Percentiles rank a stretch among this genome's conserved stretches.
phyloP scores from a whole-genome alignment of 371 early-diverging fungal genomes.

The Mycotypha africana region DNA sequence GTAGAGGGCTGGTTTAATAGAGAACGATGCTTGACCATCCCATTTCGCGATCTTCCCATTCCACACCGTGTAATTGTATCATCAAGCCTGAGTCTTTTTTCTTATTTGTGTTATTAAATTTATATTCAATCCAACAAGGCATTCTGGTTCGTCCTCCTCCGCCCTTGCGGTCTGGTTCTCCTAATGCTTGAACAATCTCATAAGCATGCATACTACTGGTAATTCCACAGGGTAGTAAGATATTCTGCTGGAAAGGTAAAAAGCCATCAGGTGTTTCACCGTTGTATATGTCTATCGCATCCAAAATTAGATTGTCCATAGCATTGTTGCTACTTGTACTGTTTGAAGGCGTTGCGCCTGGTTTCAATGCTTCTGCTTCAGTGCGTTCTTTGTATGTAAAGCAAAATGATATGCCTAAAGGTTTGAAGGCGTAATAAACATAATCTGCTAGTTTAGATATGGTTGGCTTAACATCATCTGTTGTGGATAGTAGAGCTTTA shows the following conservation, averaged over 20 bases:
- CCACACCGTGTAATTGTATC: constrained; percentile 41
- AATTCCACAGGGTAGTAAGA: constrained; percentile 25
- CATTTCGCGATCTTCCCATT: constrained; percentile 51
- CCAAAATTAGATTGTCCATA: constrained; percentile 15
- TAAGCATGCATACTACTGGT: constrained; percentile 26
- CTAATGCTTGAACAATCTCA: constrained; percentile 35
- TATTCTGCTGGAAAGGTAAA: constrained; percentile 12
- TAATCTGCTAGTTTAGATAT: constrained; percentile 17
- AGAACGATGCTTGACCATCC: constrained; percentile 38
- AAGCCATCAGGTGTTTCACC: constrained; percentile 37
- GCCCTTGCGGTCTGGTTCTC: constrained; percentile 46
- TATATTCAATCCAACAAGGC: constrained; percentile 48
- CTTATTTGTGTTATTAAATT: constrained; percentile 13
- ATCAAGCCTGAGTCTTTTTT: constrained; percentile 24
- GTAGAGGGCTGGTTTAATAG: constrained; percentile 16
- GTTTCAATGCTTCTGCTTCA: too few species aligned
- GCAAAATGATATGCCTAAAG: constrained; percentile 37
- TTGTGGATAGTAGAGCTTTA: not conserved
- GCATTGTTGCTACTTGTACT: too few species aligned
- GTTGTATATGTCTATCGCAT: constrained; percentile 42
- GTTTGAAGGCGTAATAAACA: constrained; percentile 33
- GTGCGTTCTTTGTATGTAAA: constrained; percentile 14
- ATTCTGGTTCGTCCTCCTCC: constrained; percentile 37
- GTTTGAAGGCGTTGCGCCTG: too few species aligned
- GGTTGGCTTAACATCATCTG: constrained; percentile 10